Base-by-base conservation (phyloP, 23 red algal genomes). In the Gracilaria domingensis region DNA sequence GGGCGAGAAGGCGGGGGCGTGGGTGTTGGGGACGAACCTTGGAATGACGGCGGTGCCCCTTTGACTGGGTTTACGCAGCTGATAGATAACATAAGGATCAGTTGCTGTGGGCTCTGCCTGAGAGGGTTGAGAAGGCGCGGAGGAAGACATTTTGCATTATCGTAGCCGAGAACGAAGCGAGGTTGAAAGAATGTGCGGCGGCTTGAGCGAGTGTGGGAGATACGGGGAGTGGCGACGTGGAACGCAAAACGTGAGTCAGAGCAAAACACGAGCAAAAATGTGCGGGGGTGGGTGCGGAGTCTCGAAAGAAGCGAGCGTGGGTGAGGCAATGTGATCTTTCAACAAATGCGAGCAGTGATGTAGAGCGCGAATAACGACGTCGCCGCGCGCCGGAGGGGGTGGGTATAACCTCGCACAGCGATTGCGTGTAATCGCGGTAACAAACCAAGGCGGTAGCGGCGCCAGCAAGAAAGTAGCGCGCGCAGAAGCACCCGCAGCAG, bases 21-120 rank as follows among this genome's bases (percentile, higher is more conserved):
- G 87, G 21, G 75, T 80, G 34, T 88, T 88, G 23, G 84, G 84
- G 2, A 91, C 75, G 55, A 81, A 80, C 14, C 76, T 30, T 9
- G 87, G 75, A 40, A 91, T 81, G 74, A 91, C 87, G 61, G 87
- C 75, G 20, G 75, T 81, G 13, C 87, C 87, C n/a, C 87, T 33
- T 51, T 91, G 87, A 69, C 44, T 74, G 2, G 87, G 87, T 66
- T 91, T 91, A 20, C 87, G 73, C n/a, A 91, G 87, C 35, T 91
- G 87, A 30, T 91, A 91, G 72, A 91, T 67, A 44, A 91, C 87
- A 53, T 81, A 91, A 1, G 87, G 87, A 71, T 91, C 87, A 14
- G 87, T 49, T 32, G 87, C 21, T 8, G 42, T 77, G 42, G 72
- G 40, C 21, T 77, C 72, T 25, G 40, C 50, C 72, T 77, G 72